Evolutionary conservation across 2,329 filamentous ascomycete species (phyloP).

Genomic region (Meredithiella fracta): DNA sequence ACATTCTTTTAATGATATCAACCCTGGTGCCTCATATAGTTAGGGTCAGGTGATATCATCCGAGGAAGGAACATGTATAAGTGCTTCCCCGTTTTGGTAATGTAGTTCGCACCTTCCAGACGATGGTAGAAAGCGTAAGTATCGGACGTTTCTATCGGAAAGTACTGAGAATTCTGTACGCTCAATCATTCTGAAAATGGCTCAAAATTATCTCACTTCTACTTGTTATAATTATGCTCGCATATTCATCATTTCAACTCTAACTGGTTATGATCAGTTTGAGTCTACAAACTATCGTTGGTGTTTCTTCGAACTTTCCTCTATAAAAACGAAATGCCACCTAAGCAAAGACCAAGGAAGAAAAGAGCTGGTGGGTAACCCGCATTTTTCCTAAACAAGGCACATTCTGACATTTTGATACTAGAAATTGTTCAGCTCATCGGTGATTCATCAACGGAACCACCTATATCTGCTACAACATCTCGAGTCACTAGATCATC

Average conservation of each 20-base stretch:
- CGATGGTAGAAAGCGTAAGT: too few relatives aligned
- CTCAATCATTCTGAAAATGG: too few relatives aligned
- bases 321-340: conserved; percentile 5
- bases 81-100: not conserved
- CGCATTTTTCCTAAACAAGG: too few relatives aligned
- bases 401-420: not conserved
- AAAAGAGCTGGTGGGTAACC: conserved; percentile 6
- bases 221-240: too few relatives aligned
- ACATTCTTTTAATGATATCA: not conserved
- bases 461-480: not conserved
- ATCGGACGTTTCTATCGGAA: too few relatives aligned
- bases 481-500: not conserved
- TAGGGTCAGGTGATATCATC: too few relatives aligned
- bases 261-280: too few relatives aligned
- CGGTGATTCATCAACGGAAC: not conserved
- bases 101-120: not conserved
- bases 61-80: not conserved
- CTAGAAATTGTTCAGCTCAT: not conserved
- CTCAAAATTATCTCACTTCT: too few relatives aligned
- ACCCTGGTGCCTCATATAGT: not conserved
- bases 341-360: conserved; percentile 8
- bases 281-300: too few relatives aligned
- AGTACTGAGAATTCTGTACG: too few relatives aligned
- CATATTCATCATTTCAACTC: too few relatives aligned
- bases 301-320: too few relatives aligned